These are phyloP conservation scores for Alternaria sp. DNA, from an alignment of 2,329 filamentous ascomycete species.

Conservation along the genomic window DNA sequence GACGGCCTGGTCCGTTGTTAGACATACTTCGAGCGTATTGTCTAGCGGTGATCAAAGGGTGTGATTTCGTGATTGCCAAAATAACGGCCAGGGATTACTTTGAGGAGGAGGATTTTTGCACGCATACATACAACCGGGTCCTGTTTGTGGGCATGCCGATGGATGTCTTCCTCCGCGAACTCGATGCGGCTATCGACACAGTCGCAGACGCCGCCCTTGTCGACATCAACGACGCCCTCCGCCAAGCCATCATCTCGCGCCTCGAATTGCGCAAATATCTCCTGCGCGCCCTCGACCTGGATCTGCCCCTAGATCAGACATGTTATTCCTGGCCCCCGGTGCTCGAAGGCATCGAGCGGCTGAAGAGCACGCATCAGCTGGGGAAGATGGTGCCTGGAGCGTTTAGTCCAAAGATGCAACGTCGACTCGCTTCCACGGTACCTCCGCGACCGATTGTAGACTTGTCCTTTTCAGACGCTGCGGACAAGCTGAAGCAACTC, in stretches of 20 bases:
- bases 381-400: constrained; percentile 75
- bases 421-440: constrained; percentile 91
- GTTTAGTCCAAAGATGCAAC: constrained; percentile 89
- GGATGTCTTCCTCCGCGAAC: constrained; percentile 45
- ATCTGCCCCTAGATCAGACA: constrained; percentile 39
- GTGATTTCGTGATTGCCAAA: constrained; percentile 77
- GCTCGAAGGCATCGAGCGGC: constrained; percentile 56
- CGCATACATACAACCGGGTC: constrained; percentile 84
- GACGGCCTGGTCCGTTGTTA: constrained; percentile 36
- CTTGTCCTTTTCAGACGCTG: constrained; percentile 75
- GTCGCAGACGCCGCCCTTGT: constrained; percentile 35
- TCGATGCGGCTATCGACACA: constrained; percentile 42
- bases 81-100: constrained; percentile 88
- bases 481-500: constrained; percentile 72
- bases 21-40: constrained; percentile 84
- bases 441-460: constrained; percentile 90
- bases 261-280: constrained; percentile 73
- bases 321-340: constrained; percentile 50
- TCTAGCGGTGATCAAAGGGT: constrained; percentile 82
- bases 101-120: constrained; percentile 98
- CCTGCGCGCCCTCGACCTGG: constrained; percentile 60
- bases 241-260: constrained; percentile 68
- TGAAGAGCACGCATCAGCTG: constrained; percentile 68
- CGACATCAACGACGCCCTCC: constrained; percentile 48
- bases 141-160: constrained; percentile 65